These are phyloP conservation scores for Candida sithepensis DNA, from an alignment of 805 yeast genomes.

Conservation along the genomic window DNA sequence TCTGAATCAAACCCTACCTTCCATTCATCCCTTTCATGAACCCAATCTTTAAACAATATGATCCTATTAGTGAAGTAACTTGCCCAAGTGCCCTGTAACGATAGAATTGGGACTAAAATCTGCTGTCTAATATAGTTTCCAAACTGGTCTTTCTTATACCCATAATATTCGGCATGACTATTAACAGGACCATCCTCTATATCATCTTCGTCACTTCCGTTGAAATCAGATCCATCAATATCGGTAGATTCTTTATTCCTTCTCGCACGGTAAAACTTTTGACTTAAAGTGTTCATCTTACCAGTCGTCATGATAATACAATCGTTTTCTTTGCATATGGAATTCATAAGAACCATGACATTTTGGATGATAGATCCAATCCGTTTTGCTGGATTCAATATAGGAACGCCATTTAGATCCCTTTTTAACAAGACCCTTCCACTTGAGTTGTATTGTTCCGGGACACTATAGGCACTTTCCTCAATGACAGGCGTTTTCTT, in stretches of 20 bases:
- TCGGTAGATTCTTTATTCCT: neutral
- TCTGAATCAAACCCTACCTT: slow-evolving; percentile 11
- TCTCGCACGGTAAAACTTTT: slow-evolving; percentile 18
- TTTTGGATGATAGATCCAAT: slow-evolving; percentile 20
- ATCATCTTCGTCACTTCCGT: neutral
- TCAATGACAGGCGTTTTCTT: slow-evolving; percentile 1
- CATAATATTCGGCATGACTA: slow-evolving; percentile 5
- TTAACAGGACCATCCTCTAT: neutral
- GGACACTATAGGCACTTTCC: neutral
- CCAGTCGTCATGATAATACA: slow-evolving; percentile 26
- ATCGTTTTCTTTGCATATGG: slow-evolving; percentile 11
- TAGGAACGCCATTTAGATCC: slow-evolving; percentile 17
- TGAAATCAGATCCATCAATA: neutral
- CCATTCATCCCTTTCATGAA: slow-evolving; percentile 6
- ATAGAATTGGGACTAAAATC: slow-evolving; percentile 29
- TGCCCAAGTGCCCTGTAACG: slow-evolving; percentile 27
- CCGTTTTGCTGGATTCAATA: slow-evolving; percentile 21
- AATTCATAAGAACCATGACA: slow-evolving; percentile 14
- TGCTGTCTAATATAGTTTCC: slow-evolving; percentile 23
- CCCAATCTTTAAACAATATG: slow-evolving; percentile 31
- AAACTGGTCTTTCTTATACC: slow-evolving; percentile 1
- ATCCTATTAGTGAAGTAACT: slow-evolving; percentile 27
- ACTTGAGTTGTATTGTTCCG: neutral
- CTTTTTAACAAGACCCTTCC: slow-evolving; percentile 10
- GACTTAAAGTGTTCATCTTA: slow-evolving; percentile 24